Evolutionary conservation across 2,329 filamentous ascomycete genomes (phyloP), one percentile per base, ranked within the genome.

Genomic region (Paracamarosporium sp.): DNA sequence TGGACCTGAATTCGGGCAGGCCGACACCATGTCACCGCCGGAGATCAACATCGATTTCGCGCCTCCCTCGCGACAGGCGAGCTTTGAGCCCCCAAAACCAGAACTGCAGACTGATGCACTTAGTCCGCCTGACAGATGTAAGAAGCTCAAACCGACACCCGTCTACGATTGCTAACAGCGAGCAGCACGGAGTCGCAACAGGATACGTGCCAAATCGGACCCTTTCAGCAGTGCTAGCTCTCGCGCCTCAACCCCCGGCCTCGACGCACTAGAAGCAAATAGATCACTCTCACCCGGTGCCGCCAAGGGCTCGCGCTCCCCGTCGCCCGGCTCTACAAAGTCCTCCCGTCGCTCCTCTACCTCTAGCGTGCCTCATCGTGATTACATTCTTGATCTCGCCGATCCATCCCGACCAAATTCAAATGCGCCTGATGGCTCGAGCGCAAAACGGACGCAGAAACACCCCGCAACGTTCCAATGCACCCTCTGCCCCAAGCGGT

Each of bases 381-480:
- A 90, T 68, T 90, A 97, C 71, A 95, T 96, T n/a, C 82, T 98
- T 38, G 92, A 93, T 60, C 85, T 98, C 15, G 94, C 93, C 11
- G 92, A 97, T 75, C 93, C 93, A 0, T 90, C 93, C 41, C 90
- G 94, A 60, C 90, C 93, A 54, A 88, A 86, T 24, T 84, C 86
- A 4, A 85, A 57, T 15, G 47, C 54, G 35, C 60, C 72, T 12
- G 73, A 76, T 38, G 72, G 73, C 31, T 71, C 70, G 12, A 83
- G 83, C 56, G 74, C 87, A 5, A 96, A 95, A 74, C 88, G 95
- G n/a, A 88, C 92, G 0, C 95, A 99, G 76, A 99, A 99, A 73
- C 95, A 99, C 68, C 95, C 95, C 0, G 95, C 95, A 6, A 99
- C 93, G 0, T 99, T 98, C 79, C 93, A 98, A 73, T 99, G 95